Evolutionary conservation across 169 alveolate species (phyloP).

Genomic region (Plasmodium vivax): DNA sequence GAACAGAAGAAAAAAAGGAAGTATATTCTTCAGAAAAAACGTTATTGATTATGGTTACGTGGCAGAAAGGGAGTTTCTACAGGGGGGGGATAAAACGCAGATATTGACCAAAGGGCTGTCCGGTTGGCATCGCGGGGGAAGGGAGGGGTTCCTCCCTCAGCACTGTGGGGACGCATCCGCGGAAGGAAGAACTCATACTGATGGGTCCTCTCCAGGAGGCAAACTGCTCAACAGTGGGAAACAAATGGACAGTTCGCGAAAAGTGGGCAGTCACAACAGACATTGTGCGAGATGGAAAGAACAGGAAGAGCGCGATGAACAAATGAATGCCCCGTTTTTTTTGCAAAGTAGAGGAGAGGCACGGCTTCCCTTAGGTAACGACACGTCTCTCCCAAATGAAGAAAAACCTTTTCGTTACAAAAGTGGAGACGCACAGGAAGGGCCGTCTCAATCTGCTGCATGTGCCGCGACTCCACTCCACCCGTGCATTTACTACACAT

Average conservation of each 20-base stretch:
- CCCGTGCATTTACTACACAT: slow-evolving; percentile 67
- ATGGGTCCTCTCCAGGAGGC: not conserved
- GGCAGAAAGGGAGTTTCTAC: slow-evolving; percentile 33
- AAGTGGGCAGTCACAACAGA: not conserved
- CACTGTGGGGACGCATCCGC: not conserved
- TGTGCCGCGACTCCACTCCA: not conserved
- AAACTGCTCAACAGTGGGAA: not conserved
- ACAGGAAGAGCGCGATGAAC: not conserved
- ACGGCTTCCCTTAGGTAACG: not conserved
- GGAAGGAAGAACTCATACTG: not conserved
- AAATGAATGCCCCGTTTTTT: not conserved
- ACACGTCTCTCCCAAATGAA: not conserved
- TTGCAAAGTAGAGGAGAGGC: not conserved
- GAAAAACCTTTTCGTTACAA: not conserved
- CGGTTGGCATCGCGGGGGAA: not conserved
- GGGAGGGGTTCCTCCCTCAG: not conserved
- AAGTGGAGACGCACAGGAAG: not conserved
- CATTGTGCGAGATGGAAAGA: not conserved
- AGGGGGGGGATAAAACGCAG: slow-evolving; percentile 22
- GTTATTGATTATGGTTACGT: slow-evolving; percentile 34
- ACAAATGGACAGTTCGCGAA: not conserved
- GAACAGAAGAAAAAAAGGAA: slow-evolving; percentile 53
- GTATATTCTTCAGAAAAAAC: slow-evolving; percentile 50
- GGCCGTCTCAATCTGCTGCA: not conserved
- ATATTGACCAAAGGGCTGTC: slow-evolving; percentile 6